Conservation (phyloP, 2,329 filamentous ascomycete species). For the Ophiocordyceps camponoti-saundersi region DNA sequence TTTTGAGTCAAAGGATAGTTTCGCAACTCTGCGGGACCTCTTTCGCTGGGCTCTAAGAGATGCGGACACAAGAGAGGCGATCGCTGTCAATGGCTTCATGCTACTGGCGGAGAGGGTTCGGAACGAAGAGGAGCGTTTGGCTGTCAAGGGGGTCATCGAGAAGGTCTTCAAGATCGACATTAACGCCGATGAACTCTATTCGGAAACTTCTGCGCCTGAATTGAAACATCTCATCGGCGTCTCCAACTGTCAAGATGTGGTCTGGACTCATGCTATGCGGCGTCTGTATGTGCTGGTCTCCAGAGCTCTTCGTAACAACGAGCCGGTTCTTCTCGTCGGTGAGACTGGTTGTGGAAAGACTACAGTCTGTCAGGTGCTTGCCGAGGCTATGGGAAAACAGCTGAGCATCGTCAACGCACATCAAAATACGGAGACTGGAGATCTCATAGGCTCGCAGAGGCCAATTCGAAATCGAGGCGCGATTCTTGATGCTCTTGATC, state of each 20-base stretch:
- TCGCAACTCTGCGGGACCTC: conserved; percentile 86
- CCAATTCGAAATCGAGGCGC: conserved; percentile 73
- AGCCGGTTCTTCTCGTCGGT: conserved; percentile 85
- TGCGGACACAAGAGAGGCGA: conserved; percentile 71
- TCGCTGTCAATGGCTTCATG: conserved; percentile 92
- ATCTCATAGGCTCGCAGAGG: conserved; percentile 88
- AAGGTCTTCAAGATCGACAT: conserved; percentile 77
- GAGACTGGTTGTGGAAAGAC: conserved; percentile 98
- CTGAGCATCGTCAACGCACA: conserved; percentile 92
- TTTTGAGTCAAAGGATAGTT: conserved; percentile 95
- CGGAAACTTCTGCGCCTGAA: conserved; percentile 36
- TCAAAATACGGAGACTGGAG: conserved; percentile 93
- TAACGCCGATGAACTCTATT: conserved; percentile 58
- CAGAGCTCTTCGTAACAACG: conserved; percentile 71
- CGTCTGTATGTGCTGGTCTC: conserved; percentile 81
- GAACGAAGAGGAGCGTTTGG: conserved; percentile 69
- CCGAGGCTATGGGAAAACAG: conserved; percentile 58
- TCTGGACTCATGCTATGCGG: conserved; percentile 94
- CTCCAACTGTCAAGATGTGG: conserved; percentile 45
- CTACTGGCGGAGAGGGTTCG: conserved; percentile 85
- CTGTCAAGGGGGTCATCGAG: conserved; percentile 79
- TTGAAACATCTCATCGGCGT: conserved; percentile 29
- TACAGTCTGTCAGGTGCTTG: conserved; percentile 82
- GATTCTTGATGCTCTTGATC: conserved; percentile 46
- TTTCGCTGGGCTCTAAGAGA: conserved; percentile 86